Conservation (phyloP, 23 red algal genomes). For the Cyanidioschyzon merolae region DNA sequence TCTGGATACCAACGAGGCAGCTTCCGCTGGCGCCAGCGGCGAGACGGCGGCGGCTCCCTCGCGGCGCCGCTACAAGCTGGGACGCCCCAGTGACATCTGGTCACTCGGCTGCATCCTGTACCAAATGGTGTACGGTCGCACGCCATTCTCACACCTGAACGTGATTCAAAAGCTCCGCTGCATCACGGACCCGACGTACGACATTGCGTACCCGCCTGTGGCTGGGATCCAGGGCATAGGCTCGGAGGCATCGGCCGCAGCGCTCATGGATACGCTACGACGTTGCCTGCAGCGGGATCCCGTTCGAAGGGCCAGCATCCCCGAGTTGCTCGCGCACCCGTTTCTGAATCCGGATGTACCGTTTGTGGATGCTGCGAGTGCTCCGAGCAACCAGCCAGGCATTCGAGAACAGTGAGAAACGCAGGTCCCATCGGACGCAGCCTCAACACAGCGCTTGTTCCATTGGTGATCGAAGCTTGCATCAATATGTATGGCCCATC, state of each 20-base stretch:
- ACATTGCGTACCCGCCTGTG: constrained; percentile 33
- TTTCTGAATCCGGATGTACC: constrained; percentile 19
- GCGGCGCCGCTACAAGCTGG: constrained; percentile 40
- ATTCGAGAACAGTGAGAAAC: too few species aligned
- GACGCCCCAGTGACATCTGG: constrained; percentile 91
- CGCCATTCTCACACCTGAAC: constrained; percentile 93
- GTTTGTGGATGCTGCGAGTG: too few species aligned
- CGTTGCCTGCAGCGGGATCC: constrained; percentile 71
- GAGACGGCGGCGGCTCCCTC: background rate
- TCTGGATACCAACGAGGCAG: constrained; percentile 17
- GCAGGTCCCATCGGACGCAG: too few species aligned
- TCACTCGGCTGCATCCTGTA: constrained; percentile 86
- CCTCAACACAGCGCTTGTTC: too few species aligned
- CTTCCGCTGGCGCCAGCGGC: background rate
- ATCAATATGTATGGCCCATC: too few species aligned
- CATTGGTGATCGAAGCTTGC: too few species aligned
- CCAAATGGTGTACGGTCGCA: constrained; percentile 79
- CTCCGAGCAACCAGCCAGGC: too few species aligned
- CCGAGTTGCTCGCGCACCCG: constrained; percentile 19
- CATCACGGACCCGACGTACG: constrained; percentile 65
- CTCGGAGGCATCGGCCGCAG: background rate
- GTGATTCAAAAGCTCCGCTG: constrained; percentile 61
- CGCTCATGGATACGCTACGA: constrained; percentile 31
- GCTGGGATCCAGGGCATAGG: constrained; percentile 9
- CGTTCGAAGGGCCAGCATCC: constrained; percentile 48